Base-by-base conservation (phyloP, 768 basidiomycete genomes). In the Chalciporus pseudorubinellus region DNA sequence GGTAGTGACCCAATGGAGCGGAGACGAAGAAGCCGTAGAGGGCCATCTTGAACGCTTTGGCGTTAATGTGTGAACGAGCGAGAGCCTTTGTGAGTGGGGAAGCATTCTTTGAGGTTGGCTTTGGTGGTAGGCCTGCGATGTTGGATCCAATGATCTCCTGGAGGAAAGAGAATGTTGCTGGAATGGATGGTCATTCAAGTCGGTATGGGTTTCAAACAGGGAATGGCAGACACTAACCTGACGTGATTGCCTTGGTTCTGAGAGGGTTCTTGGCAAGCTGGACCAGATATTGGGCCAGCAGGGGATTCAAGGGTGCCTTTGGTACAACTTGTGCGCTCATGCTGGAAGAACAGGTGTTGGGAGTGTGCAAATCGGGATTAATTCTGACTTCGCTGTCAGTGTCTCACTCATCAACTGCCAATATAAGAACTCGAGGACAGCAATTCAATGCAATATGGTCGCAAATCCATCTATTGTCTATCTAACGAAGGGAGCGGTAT, bases 91-190 rank as follows among this genome's bases (percentile, higher is more conserved):
- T 60, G 55, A 82, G 61, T 20, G 74, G 55, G 3, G 86, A 76
- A 1, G 82, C 79, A 72, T 82, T 71, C 55, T 82, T 82, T 29
- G 77, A 55, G 8, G 79, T 72, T 34, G 68, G 69, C 40, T 67
- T 74, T 9, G 76, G 71, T 7, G 86, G 84, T 41, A 83, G 63
- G 33, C 84, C 78, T 9, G 89, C 87, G 40, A 83, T 68, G 52
- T 87, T 79, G 52, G 84, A 86, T 14, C 86, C 89, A 24, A 93
- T 79, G 36, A 92, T 82, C 69, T 93, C 92, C 68, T 92, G 91
- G 45, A 91, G 67, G 66, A 84, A 84, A 59, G 77, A 84, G 61
- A 85, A 67, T 0, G 76, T 72, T 26, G 67, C 82, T 81, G 51
- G 24, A 39, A 33, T 8, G 7, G 46, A 43, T 16, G 28, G 24